Base-by-base conservation (phyloP, 306 rosid genomes). In the Ormosia semicastrata region DNA sequence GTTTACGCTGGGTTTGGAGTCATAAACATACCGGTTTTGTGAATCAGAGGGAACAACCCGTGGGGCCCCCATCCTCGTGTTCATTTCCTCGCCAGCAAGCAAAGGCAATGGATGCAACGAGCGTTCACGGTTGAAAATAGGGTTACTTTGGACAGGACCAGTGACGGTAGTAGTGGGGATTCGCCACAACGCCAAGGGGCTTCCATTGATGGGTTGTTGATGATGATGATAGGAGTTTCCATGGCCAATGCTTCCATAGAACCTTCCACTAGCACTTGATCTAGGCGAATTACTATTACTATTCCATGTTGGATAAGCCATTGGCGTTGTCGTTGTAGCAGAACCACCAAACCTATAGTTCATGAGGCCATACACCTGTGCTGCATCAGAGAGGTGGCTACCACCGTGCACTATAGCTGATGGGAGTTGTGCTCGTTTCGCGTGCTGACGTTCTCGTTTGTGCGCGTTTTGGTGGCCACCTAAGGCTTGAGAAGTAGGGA, bases 401-500 rank as follows among this genome's bases (percentile, higher is more conserved):
- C 72, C 36, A 18, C 83, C 69, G 62, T 90, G 91, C 34, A 80
- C 87, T 86, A 89, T 85, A n/a, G 91, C 85, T 0, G 97, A 88
- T 78, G 91, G 97, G 39, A 91, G 92, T 74, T 94, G 95, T 8
- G 90, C 93, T 17, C 97, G 89, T 79, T 94, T 94, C 4, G 97
- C 97, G 78, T 91, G 93, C 64, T 94, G 97, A 0, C 98, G 86
- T 76, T 94, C 98, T 40, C 98, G 76, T 82, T 94, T 94, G 54
- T 94, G 98, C 0, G 98, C 98, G 87, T 94, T 94, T 67, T 94
- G 98, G 80, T 94, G 98, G n/a, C 98, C 98, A 7, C 98, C 98
- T 2, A 94, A 78, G 54, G 98, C 98, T 75, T 94, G 98, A 0
- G 97, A 92, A 14, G 97, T 94, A 0, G 98, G 98, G 85, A 94